Evolutionary conservation across 2,329 filamentous ascomycete species (phyloP).

Genomic region (Leptographium flavum): DNA sequence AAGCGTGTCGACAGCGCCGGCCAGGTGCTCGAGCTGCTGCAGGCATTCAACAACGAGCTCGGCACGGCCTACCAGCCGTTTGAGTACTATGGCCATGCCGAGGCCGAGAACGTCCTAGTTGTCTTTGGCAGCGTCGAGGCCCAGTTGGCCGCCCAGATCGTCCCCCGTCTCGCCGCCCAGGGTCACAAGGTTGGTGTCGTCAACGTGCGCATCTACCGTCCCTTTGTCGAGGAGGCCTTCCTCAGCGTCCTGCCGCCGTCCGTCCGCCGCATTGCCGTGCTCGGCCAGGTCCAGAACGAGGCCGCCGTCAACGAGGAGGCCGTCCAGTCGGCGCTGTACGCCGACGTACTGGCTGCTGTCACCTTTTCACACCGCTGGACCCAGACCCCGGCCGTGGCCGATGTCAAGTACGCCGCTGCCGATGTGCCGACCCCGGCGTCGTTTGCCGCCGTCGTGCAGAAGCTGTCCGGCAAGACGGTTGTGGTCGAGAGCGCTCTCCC

Average conservation of each 20-base stretch:
- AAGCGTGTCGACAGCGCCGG: slow-evolving; percentile 60
- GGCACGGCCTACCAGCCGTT: slow-evolving; percentile 88
- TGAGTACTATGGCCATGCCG: slow-evolving; percentile 78
- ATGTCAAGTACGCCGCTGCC: slow-evolving; percentile 78
- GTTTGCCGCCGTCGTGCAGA: slow-evolving; percentile 35
- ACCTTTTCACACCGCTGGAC: slow-evolving; percentile 56
- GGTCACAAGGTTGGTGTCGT: slow-evolving; percentile 74
- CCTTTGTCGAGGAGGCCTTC: slow-evolving; percentile 92
- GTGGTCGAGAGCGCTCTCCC: slow-evolving; percentile 22
- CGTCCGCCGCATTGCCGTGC: slow-evolving; percentile 61
- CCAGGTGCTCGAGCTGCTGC: slow-evolving; percentile 54
- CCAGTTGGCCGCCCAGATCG: slow-evolving; percentile 71
- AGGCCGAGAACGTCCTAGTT: slow-evolving; percentile 71
- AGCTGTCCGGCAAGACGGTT: slow-evolving; percentile 29
- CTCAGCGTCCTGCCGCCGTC: slow-evolving; percentile 65
- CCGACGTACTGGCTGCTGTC: slow-evolving; percentile 77
- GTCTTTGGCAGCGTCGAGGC: slow-evolving; percentile 88
- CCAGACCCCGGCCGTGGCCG: slow-evolving; percentile 50
- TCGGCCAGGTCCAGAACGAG: slow-evolving; percentile 74
- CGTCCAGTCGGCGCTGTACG: slow-evolving; percentile 73
- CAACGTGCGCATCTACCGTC: slow-evolving; percentile 85
- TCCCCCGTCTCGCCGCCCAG: slow-evolving; percentile 53
- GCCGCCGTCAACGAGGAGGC: slow-evolving; percentile 59
- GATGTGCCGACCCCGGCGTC: slow-evolving; percentile 40
- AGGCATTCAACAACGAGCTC: slow-evolving; percentile 75